phyloP scores from a whole-genome alignment of 2,329 filamentous ascomycete species.

The Lachnellula suecica region DNA sequence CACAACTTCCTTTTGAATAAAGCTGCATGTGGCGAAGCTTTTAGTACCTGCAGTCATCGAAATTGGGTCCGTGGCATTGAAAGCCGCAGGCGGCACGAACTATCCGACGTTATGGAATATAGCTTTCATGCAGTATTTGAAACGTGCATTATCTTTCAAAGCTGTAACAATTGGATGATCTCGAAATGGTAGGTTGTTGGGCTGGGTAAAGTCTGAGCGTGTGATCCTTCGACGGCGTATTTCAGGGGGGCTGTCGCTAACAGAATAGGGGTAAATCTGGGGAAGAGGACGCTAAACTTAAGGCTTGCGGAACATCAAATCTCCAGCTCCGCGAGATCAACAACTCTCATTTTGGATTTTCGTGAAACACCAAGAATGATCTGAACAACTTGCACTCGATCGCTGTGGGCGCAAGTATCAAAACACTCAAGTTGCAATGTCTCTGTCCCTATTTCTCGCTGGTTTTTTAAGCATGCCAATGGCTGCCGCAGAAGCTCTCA shows the following conservation, averaged over 20 bases:
- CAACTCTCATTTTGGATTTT: not conserved
- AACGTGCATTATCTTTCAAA: not conserved
- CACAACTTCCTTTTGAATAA: too few species aligned
- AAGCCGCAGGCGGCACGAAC: not conserved
- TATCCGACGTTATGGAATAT: not conserved
- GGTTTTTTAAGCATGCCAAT: not conserved
- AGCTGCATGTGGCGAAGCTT: too few species aligned
- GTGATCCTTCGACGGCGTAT: not conserved
- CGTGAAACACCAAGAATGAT: not conserved
- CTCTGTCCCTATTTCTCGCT: not conserved
- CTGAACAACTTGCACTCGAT: not conserved
- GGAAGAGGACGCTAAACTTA: not conserved
- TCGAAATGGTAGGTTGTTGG: not conserved
- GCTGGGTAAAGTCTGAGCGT: not conserved
- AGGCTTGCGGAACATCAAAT: not conserved
- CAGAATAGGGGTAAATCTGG: not conserved
- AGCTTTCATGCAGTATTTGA: not conserved
- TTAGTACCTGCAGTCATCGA: too few species aligned
- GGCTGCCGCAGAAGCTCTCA: not conserved
- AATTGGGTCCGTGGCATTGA: not conserved
- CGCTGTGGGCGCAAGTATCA: not conserved
- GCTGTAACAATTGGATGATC: not conserved
- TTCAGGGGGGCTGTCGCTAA: not conserved
- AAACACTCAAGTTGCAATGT: too few species aligned
- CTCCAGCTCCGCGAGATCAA: not conserved